Conservation (phyloP, 2,329 filamentous ascomycete species). For the Colletotrichum somersetense region DNA sequence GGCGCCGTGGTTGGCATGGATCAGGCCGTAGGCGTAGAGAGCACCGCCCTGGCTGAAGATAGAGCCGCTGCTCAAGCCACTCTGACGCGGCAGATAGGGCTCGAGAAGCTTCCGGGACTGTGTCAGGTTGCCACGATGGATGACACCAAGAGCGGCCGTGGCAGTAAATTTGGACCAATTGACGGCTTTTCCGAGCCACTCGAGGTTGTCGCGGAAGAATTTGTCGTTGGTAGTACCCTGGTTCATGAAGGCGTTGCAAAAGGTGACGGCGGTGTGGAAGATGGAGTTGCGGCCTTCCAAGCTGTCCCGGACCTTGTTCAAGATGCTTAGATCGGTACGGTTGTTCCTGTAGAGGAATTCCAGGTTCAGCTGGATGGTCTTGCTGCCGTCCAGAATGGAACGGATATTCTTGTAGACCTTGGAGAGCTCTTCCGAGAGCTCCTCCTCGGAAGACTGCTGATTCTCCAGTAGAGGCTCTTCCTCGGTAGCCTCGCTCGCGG, state of each 20-base stretch:
- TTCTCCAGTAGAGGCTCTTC: constrained; percentile 63
- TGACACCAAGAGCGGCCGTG: constrained; percentile 94
- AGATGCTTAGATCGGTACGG: constrained; percentile 88
- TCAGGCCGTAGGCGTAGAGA: constrained; percentile 93
- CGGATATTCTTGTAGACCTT: constrained; percentile 74
- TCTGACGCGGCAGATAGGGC: constrained; percentile 88
- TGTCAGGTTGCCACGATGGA: constrained; percentile 93
- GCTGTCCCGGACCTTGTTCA: constrained; percentile 97
- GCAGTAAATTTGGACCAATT: constrained; percentile 99
- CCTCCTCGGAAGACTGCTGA: constrained; percentile 64
- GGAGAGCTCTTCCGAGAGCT: constrained; percentile 64
- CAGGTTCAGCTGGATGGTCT: constrained; percentile 93
- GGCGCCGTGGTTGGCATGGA: constrained; percentile 97
- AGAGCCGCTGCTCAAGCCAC: constrained; percentile 81
- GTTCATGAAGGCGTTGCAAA: constrained; percentile 99
- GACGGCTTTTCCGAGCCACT: constrained; percentile 97
- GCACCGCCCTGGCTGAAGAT: constrained; percentile 97
- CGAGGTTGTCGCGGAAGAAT: constrained; percentile 97
- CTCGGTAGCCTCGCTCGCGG: constrained; percentile 57
- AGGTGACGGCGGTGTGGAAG: constrained; percentile 96
- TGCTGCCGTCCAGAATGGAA: constrained; percentile 84
- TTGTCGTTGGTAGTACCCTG: constrained; percentile 98
- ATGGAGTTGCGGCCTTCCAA: constrained; percentile 97
- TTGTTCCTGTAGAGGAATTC: constrained; percentile 98
- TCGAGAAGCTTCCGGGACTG: constrained; percentile 94